Evolutionary conservation across 306 rosid genomes (phyloP), one percentile per base, ranked within the genome.

Genomic region (Prunus padus): DNA sequence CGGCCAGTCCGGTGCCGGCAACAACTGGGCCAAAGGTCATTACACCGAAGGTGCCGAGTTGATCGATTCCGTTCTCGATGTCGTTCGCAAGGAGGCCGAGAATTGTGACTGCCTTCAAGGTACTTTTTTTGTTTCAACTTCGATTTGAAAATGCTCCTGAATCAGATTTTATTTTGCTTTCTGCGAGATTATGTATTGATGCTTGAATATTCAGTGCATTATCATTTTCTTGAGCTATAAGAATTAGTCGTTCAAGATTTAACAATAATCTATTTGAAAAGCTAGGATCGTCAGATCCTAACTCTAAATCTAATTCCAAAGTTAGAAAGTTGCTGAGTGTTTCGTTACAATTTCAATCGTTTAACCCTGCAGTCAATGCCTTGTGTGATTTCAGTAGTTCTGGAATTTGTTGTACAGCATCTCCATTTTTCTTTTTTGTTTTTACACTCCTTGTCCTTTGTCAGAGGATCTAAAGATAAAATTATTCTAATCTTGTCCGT

Each of bases 41-140:
- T 92, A 92, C 12, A 92, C 97, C 8, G 97, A 92, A 84, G 96
- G 97, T n/a, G 97, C 97, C 0, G 97, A 92, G 90, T 76, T 92
- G 79, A 92, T 90, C 62, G 97, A 92, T 40, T 77, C 97, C 0
- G 97, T 92, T 77, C 97, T 92, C 23, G 97, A 92, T 33, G 97
- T 93, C 44, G 96, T 89, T 73, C 91, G 98, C 75, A 93, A 93
- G 68, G 98, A 93, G 88, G 98, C 98, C 1, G 98, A 93, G 81
- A 93, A 93, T 42, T 90, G 96, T 22, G 98, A 93, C 67, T 93
- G 98, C 78, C 86, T 93, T 79, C 98, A 93, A 90, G 98, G 98
- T 91, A 1, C 0, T 42, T 20, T 42, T 20, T 42, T 51, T 7
- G 0, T 54, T 31, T 19, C 4, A 5, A 25, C 47, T 69, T 69